phyloP scores from a whole-genome alignment of 1,139 yeast species.

The Pichia sp. region DNA sequence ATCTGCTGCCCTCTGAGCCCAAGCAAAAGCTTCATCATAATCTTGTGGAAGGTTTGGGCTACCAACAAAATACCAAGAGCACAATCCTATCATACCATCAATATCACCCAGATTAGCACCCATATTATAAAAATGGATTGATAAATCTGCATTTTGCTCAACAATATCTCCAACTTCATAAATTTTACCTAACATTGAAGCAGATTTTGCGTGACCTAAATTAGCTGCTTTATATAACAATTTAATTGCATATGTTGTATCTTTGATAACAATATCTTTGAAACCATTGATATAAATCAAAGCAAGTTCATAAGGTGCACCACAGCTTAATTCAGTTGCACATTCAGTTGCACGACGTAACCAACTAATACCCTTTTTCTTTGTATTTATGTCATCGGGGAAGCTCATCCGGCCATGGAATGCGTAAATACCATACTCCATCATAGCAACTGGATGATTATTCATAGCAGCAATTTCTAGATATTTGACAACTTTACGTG shows the following conservation, averaged over 20 bases:
- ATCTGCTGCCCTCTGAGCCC: conserved; percentile 86
- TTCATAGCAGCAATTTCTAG: conserved; percentile 82
- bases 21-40: conserved; percentile 82
- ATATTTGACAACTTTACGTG: conserved; percentile 78
- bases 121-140: conserved; percentile 87
- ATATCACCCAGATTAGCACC: conserved; percentile 89
- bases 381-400: conserved; percentile 56
- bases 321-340: conserved; percentile 79
- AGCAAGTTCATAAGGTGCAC: conserved; percentile 90
- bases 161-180: conserved; percentile 79
- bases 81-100: conserved; percentile 83
- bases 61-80: conserved; percentile 96
- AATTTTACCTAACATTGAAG: conserved; percentile 70
- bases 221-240: conserved; percentile 86
- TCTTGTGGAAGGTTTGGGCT: conserved; percentile 73
- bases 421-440: conserved; percentile 79
- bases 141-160: conserved; percentile 74
- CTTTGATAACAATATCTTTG: conserved; percentile 79
- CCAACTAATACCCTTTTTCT: conserved; percentile 91
- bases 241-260: conserved; percentile 76
- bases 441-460: conserved; percentile 94
- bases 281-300: conserved; percentile 80
- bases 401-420: conserved; percentile 83
- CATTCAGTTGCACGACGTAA: conserved; percentile 75
- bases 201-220: conserved; percentile 75